A percentile compares a stretch with the other conserved stretches of the same genome.
These are phyloP conservation scores for Chenopodium formosanum DNA, from an alignment of 148 eudicot species.

Conservation along the genomic window DNA sequence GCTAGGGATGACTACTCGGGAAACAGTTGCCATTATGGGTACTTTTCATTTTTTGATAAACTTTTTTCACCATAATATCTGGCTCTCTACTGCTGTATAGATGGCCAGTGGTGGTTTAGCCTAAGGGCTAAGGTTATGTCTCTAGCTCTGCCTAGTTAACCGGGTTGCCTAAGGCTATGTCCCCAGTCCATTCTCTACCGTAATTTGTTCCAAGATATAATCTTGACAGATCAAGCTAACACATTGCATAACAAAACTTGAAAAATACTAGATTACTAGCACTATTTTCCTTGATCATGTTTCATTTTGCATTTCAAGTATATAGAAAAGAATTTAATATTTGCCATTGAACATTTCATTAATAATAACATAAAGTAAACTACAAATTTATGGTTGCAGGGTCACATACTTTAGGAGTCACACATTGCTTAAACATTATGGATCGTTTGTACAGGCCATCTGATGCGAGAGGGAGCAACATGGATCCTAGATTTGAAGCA, in stretches of 20 bases:
- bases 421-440: slow-evolving; percentile 32
- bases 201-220: not conserved
- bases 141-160: not conserved
- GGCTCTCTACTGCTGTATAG: not conserved
- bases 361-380: not conserved
- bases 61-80: not conserved
- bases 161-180: no score
- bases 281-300: not conserved
- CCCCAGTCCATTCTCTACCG: not conserved
- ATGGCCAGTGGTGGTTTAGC: not conserved
- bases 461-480: not conserved
- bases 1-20: slow-evolving; percentile 30
- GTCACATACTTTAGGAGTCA: slow-evolving; percentile 35
- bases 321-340: not conserved
- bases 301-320: not conserved
- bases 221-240: not conserved
- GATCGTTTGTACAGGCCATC: slow-evolving; percentile 27
- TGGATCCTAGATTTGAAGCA: slow-evolving; percentile 23
- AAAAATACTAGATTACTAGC: not conserved
- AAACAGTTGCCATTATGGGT: slow-evolving; percentile 37
- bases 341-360: not conserved
- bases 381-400: slow-evolving; percentile 25
- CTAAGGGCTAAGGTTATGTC: no score
- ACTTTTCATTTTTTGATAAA: not conserved
- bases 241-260: not conserved